Base-by-base conservation (phyloP, 2,329 filamentous ascomycete species). In the Pseudocercospora macadamiae region DNA sequence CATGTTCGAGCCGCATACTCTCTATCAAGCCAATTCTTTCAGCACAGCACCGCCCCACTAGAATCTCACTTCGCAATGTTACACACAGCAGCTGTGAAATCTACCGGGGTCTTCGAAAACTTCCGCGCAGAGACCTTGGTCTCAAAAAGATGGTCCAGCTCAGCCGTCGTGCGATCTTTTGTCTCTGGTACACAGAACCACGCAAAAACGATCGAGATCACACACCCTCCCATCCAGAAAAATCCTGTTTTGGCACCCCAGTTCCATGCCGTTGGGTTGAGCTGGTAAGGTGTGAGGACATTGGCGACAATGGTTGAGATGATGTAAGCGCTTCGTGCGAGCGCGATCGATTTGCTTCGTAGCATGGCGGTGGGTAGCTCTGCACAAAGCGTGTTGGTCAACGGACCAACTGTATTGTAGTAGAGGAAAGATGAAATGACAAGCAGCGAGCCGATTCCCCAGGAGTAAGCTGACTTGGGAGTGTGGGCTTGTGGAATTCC, bases 61-160 rank as follows among this genome's bases (percentile, higher is more conserved):
- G 6, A 42, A 19, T 19, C 14, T 42, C 28, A 42, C 37, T 42
- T 42, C 16, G 18, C 37, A 14, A 42, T 4, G 9, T n/a, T 42
- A 47, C 42, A 26, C 19, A 47, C 42, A 1, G 42, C 42, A 47
- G 42, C 42, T 4, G 19, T 26, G 23, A 47, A 3, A 76, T 79
- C 36, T 66, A 65, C 71, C 77, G 78, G 70, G 23, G 42, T 47
- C 23, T 47, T 47, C 2, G 42, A 9, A 26, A 78, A 80, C 67
- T 78, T 73, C 54, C 78, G 64, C 1, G 78, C 78, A 10, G 76
- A 55, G 19, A 75, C 57, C 66, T 71, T 77, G 57, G 75, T 73
- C 47, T 75, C 74, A 65, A 80, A 80, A 67, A 80, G 56, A 56
- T 79, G 76, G 51, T 80, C 78, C 8, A 70, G 62, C 68, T 80